A percentile compares a stretch with the other conserved stretches of the same genome.
Conservation (phyloP, 2,329 filamentous ascomycete species). For the Beauveria asiatica region DNA sequence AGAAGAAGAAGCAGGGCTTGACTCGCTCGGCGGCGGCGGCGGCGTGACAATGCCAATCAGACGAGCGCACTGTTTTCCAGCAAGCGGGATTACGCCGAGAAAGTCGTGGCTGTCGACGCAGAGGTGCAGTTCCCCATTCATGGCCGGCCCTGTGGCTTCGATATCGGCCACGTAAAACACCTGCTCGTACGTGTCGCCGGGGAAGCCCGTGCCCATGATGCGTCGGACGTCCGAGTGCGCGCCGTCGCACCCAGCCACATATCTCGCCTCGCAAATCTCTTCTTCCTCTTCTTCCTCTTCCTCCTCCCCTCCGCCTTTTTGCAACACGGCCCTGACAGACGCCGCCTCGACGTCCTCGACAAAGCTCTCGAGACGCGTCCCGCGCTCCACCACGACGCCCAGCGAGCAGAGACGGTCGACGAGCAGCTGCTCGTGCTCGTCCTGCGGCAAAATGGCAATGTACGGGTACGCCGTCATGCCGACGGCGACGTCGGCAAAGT, state of each 20-base stretch:
- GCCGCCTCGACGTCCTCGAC: background rate
- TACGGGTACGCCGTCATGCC: background rate
- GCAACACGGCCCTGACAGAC: background rate
- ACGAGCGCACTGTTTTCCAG: background rate
- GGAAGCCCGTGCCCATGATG: background rate
- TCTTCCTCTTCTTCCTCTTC: too few species aligned
- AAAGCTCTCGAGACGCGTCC: background rate
- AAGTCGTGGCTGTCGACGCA: conserved; percentile 8
- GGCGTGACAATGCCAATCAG: conserved; percentile 3
- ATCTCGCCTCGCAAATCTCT: background rate
- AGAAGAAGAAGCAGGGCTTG: too few species aligned
- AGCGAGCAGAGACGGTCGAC: background rate
- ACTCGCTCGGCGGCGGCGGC: too few species aligned
- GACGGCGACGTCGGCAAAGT: background rate
- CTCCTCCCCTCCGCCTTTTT: too few species aligned
- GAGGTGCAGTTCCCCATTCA: conserved; percentile 7
- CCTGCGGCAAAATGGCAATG: background rate
- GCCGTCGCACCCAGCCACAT: conserved; percentile 10
- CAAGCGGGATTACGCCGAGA: conserved; percentile 3
- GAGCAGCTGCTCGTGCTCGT: conserved; percentile 8
- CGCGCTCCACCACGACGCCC: conserved; percentile 1
- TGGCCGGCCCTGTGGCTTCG: conserved; percentile 5
- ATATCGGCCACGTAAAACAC: conserved; percentile 10
- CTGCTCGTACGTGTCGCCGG: conserved; percentile 8
- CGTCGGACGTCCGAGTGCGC: conserved; percentile 4